phyloP scores from a whole-genome alignment of 2,329 filamentous ascomycete species.

The Fusarium penzigii region DNA sequence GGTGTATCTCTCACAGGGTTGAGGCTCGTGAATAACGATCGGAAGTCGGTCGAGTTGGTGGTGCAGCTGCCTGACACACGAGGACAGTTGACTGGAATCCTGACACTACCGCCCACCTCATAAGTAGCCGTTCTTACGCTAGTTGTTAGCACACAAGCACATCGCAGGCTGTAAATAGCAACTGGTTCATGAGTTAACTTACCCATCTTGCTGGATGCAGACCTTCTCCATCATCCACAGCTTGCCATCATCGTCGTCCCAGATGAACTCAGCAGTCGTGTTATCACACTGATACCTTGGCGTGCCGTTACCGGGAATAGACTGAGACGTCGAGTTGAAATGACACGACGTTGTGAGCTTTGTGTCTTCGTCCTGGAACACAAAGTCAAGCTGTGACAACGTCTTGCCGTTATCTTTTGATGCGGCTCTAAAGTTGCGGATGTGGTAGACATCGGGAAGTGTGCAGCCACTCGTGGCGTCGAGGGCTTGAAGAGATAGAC shows the following conservation, averaged over 20 bases:
- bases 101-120: slow-evolving; percentile 33
- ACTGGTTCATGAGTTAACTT: slow-evolving; percentile 16
- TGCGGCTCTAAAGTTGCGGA: slow-evolving; percentile 40
- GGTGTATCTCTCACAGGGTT: slow-evolving; percentile 26
- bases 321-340: slow-evolving; percentile 44
- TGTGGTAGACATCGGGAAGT: slow-evolving; percentile 40
- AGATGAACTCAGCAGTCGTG: slow-evolving; percentile 45
- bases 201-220: slow-evolving; percentile 42
- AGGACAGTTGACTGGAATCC: slow-evolving; percentile 21
- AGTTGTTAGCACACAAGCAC: slow-evolving; percentile 1
- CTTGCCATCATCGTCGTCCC: slow-evolving; percentile 25
- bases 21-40: slow-evolving; percentile 32
- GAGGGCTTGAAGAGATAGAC: slow-evolving; percentile 26
- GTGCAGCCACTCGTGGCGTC: slow-evolving; percentile 33
- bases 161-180: not conserved
- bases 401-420: slow-evolving; percentile 37
- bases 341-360: slow-evolving; percentile 43
- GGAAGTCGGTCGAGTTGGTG: slow-evolving; percentile 34
- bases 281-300: slow-evolving; percentile 47
- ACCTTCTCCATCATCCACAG: slow-evolving; percentile 48
- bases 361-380: slow-evolving; percentile 43
- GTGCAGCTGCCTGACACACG: slow-evolving; percentile 21
- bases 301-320: slow-evolving; percentile 23
- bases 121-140: slow-evolving; percentile 27
- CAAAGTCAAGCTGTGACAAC: slow-evolving; percentile 40